Base-by-base conservation (phyloP, 345 rosid species). In the Camelina neglecta region DNA sequence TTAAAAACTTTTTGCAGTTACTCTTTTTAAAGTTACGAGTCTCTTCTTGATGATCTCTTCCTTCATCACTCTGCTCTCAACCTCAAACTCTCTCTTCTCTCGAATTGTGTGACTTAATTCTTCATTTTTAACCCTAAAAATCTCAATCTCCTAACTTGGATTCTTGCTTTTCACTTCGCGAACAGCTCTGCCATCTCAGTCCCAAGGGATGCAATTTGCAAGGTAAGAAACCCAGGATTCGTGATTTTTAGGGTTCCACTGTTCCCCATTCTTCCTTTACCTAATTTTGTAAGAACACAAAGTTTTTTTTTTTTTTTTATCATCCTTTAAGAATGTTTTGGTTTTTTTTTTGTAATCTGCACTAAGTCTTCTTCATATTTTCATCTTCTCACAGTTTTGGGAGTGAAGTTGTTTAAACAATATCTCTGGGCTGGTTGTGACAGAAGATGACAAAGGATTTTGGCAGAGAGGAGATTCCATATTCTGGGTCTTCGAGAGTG, bases 391-490 rank as follows among this genome's bases (percentile, higher is more conserved):
- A 41, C 26, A 24, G 24, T 44, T 56, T 12, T 13, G n/a, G 21
- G 16, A 45, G 18, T 36, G 11, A 29, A 16, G 42, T 72, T 51
- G 24, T 16, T 8, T 26, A 26, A 26, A 26, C 29, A 26, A 1
- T n/a, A 26, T 44, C 1, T 36, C 11, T 77, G 24, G 38, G 38
- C 2, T 76, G 60, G 50, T 71, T 55, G 24, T 77, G 60, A 42
- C 64, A 55, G 65, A 55, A 29, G 60, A 64, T 65, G 72, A 18
- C 11, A 57, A 24, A 12, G 26, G 75, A 70, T 63, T 8, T 47
- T 18, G 49, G 58, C 20, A 69, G 65, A 56, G 81, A 66, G 67
- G 63, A 66, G 68, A 23, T 66, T 50, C 57, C 63, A 50, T 71
- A 10, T 58, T 38, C 71, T 16, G 35, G 6, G 45, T 33, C 58